Evolutionary conservation across 768 basidiomycete genomes (phyloP), one percentile per base, ranked within the genome.

Genomic region (Russula vinacea): DNA sequence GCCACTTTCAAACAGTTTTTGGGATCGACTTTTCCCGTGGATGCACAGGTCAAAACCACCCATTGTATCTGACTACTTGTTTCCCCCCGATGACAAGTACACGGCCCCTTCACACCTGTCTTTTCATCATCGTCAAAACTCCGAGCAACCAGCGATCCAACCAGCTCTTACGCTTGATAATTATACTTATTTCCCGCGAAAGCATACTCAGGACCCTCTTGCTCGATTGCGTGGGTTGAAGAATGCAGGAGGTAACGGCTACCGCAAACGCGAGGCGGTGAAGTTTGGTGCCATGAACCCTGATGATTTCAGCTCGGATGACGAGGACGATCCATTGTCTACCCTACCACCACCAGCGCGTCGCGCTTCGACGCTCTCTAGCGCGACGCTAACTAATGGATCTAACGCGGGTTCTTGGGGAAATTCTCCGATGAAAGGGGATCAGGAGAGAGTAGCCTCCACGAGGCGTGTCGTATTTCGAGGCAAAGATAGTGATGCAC

Each of bases 1-100:
- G 35, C 86, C 87, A 6, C 70, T 78, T n/a, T 72, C 74, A 0
- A 80, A 83, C 55, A 57, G 40, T 0, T 74, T 83, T 57, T 87
- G 85, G 84, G 78, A 81, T 14, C 78, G 79, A 40, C 58, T 82
- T 22, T 80, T 86, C 64, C 62, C 56, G 2, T 65, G 66, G 58
- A 40, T 58, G 53, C 63, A 39, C n/a, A 49, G 19, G 50, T 52
- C 66, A 50, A 64, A 70, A 26, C 44, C 58, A 42, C 52, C 47
- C 26, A 49, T 11, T 42, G 52, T n/a, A 32, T 47, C 53, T 54
- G 57, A 49, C 55, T 50, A n/a, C 39, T 42, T 57, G n/a, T 44
- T 62, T 29, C 49, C 53, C 13, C 54, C 57, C 17, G 66, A 65
- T 39, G 45, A 52, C 47, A 67, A 67, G 58, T 37, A 55, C 7